Conservation (phyloP, 352 stramenopile genomes). For the Phytophthora palmivora region DNA sequence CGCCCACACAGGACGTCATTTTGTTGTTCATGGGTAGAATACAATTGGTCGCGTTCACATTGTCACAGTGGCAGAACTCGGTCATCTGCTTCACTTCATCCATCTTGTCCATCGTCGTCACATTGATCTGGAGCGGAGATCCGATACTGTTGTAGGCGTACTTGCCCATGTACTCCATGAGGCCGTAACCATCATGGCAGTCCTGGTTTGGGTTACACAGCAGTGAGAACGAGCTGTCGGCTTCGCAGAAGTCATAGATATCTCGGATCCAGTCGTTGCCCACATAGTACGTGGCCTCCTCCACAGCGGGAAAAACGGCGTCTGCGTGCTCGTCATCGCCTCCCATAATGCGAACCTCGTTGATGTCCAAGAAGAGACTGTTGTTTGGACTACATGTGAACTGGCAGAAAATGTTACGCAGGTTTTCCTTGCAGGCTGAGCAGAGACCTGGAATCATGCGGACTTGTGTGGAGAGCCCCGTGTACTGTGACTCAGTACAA, state of each 20-base stretch:
- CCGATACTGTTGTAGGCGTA: constrained; percentile 72
- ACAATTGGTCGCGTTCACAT: constrained; percentile 50
- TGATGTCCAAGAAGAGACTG: constrained; percentile 63
- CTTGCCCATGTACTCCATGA: constrained; percentile 68
- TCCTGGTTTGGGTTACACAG: constrained; percentile 64
- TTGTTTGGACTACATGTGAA: constrained; percentile 76
- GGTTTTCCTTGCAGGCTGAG: constrained; percentile 65
- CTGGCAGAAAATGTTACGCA: constrained; percentile 73
- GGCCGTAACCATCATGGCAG: constrained; percentile 58
- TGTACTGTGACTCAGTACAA: constrained; percentile 67
- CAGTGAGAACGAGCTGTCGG: constrained; percentile 61
- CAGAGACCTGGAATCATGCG: constrained; percentile 67
- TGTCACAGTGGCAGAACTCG: constrained; percentile 55
- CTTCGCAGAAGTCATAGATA: constrained; percentile 69
- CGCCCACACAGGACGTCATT: constrained; percentile 57
- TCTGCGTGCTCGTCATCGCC: constrained; percentile 47
- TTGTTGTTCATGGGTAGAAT: constrained; percentile 54
- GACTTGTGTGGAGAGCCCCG: constrained; percentile 60
- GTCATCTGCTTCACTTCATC: constrained; percentile 34
- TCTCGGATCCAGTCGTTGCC: constrained; percentile 69
- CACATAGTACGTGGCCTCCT: constrained; percentile 69
- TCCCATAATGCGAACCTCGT: constrained; percentile 58
- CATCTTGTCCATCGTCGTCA: constrained; percentile 53
- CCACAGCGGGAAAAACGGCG: constrained; percentile 56
- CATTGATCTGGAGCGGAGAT: constrained; percentile 69